phyloP scores from a whole-genome alignment of 2,329 filamentous ascomycete species.

The Aschersonia sp. region DNA sequence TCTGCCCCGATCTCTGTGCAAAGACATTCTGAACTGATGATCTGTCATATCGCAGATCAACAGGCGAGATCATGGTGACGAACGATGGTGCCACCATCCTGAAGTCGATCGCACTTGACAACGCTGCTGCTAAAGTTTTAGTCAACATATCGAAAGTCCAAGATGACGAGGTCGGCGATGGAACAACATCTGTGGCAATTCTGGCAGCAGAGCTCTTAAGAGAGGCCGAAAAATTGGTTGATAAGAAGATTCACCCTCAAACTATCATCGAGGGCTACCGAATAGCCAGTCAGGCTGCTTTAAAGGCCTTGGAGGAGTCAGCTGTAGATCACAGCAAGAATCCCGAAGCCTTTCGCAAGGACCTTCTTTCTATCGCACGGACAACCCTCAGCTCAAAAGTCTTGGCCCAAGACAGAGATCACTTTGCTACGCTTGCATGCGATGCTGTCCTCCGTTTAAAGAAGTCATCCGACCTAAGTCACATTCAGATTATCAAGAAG shows the following conservation, averaged over 20 bases:
- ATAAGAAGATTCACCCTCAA: conserved; percentile 97
- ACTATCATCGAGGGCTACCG: conserved; percentile 98
- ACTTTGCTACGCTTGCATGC: conserved; percentile 79
- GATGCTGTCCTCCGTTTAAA: conserved; percentile 85
- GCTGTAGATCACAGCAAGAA: conserved; percentile 85
- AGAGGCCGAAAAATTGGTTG: conserved; percentile 92
- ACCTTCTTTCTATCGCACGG: conserved; percentile 78
- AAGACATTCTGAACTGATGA: not conserved
- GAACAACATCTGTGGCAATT: conserved; percentile 94
- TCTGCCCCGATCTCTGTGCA: not conserved
- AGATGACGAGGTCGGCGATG: conserved; percentile 96
- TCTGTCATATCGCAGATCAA: conserved; percentile 45
- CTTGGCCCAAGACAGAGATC: conserved; percentile 79
- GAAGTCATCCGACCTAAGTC: conserved; percentile 82
- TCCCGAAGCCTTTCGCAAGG: conserved; percentile 71
- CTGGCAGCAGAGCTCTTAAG: conserved; percentile 87
- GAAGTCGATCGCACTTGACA: conserved; percentile 96
- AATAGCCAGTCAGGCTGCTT: conserved; percentile 83
- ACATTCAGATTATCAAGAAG: conserved; percentile 99
- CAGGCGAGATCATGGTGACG: conserved; percentile 93
- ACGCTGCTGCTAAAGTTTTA: conserved; percentile 92
- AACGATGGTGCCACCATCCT: conserved; percentile 98
- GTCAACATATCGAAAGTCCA: conserved; percentile 99
- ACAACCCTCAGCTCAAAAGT: conserved; percentile 98
- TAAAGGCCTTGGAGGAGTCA: conserved; percentile 67